A percentile compares a stretch with the other conserved stretches of the same genome.
phyloP scores from a whole-genome alignment of 495 filamentous ascomycete genomes.

The Lindgomyces ingoldianus region DNA sequence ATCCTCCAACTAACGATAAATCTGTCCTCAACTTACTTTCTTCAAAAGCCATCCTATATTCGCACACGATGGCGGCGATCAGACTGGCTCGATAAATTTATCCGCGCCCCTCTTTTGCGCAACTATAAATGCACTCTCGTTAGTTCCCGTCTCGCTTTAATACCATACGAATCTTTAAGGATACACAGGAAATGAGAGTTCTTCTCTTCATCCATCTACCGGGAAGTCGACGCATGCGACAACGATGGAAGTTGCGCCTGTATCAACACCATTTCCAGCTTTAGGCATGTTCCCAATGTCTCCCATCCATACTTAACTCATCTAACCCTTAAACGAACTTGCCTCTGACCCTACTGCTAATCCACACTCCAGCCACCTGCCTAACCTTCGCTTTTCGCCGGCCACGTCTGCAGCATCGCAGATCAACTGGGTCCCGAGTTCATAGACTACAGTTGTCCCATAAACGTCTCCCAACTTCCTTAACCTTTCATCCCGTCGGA shows the following conservation, averaged over 20 bases:
- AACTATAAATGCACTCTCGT: constrained; percentile 13
- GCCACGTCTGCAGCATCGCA: no score
- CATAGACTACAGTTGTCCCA: no score
- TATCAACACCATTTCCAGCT: neutral
- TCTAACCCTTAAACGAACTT: neutral
- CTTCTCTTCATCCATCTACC: neutral
- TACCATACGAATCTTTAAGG: no score
- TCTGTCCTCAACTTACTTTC: neutral
- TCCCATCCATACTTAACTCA: neutral
- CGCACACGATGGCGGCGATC: constrained; percentile 4
- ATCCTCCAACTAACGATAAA: neutral
- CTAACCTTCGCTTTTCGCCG: no score
- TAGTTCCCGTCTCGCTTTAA: neutral
- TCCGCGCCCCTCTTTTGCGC: constrained; percentile 12
- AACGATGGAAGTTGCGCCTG: neutral
- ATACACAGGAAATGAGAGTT: neutral
- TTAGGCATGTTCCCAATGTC: neutral
- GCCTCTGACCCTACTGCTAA: neutral
- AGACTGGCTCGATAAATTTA: constrained; percentile 8
- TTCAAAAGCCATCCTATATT: neutral
- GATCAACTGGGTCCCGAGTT: no score
- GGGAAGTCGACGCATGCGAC: neutral
- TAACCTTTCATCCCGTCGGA: no score
- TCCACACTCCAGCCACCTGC: no score
- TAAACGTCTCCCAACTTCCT: no score